phyloP scores from a whole-genome alignment of 2,329 filamentous ascomycete genomes.

The Apiospora hydei region DNA sequence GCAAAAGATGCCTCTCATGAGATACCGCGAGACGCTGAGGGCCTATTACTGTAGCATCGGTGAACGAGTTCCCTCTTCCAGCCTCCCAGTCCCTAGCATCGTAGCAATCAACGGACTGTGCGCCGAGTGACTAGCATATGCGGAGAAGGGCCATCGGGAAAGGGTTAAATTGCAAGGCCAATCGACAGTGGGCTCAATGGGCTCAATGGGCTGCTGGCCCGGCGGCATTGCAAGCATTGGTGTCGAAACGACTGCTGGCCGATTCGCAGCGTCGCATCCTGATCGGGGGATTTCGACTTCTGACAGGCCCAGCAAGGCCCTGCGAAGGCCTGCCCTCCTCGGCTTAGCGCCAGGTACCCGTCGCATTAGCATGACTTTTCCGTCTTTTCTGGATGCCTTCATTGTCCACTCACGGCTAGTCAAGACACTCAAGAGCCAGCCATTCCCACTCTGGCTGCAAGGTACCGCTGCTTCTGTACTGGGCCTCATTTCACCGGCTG shows the following conservation, averaged over 20 bases:
- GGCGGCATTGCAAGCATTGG: not conserved
- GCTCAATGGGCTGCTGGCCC: too few relatives aligned
- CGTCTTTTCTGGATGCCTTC: not conserved
- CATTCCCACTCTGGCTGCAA: not conserved
- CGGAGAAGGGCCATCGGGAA: not conserved
- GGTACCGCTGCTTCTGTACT: not conserved
- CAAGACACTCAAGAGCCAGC: too few relatives aligned
- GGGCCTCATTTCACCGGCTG: not conserved
- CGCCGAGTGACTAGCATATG: not conserved
- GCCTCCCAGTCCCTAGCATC: too few relatives aligned
- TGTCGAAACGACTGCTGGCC: not conserved
- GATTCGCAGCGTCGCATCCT: constrained; percentile 3
- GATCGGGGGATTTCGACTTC: not conserved
- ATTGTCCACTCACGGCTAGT: too few relatives aligned
- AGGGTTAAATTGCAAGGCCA: constrained; percentile 9
- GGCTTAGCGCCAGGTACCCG: constrained; percentile 5
- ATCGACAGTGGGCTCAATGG: not conserved
- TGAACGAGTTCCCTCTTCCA: not conserved
- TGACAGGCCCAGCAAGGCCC: not conserved
- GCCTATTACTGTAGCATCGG: not conserved
- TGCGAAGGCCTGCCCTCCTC: not conserved
- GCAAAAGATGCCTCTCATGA: not conserved
- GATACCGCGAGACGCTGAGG: not conserved
- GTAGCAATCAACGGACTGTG: not conserved
- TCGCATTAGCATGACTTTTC: not conserved